Conservation (phyloP, 371 early-diverging fungal species). For the Umbelopsis sp. region DNA sequence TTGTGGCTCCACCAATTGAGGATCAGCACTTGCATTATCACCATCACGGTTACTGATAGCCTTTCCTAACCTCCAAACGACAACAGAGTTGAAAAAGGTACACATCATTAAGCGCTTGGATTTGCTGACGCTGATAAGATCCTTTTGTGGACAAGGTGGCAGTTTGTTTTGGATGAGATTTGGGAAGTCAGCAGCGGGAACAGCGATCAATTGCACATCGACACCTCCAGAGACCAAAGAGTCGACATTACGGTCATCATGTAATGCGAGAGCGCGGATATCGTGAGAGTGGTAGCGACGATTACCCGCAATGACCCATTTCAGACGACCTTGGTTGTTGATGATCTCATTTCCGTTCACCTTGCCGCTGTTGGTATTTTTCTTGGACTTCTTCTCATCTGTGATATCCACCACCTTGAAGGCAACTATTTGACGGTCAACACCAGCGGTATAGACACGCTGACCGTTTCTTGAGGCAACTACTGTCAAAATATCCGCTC, state of each 20-base stretch:
- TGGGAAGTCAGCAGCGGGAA: slow-evolving; percentile 68
- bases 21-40: slow-evolving; percentile 25
- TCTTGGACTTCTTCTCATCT: slow-evolving; percentile 21
- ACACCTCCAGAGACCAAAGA: slow-evolving; percentile 87
- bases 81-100: slow-evolving; percentile 61
- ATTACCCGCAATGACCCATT: slow-evolving; percentile 81
- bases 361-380: slow-evolving; percentile 27
- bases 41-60: slow-evolving; percentile 20
- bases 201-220: slow-evolving; percentile 73
- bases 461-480: slow-evolving; percentile 66
- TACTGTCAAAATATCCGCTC: slow-evolving; percentile 89
- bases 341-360: slow-evolving; percentile 28
- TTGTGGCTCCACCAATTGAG: slow-evolving; percentile 65
- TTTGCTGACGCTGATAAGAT: slow-evolving; percentile 69
- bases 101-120: slow-evolving; percentile 63
- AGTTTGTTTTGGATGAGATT: slow-evolving; percentile 69
- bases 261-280: slow-evolving; percentile 81
- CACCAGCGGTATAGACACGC: slow-evolving; percentile 83
- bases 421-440: slow-evolving; percentile 86
- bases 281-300: slow-evolving; percentile 93
- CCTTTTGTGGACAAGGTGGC: slow-evolving; percentile 80
- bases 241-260: slow-evolving; percentile 62
- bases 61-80: slow-evolving; percentile 83
- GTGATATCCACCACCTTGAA: slow-evolving; percentile 56
- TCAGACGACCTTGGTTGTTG: slow-evolving; percentile 23